These are phyloP conservation scores for Flammula alnicola DNA, from an alignment of 1,284 basidiomycete genomes.

Conservation along the genomic window DNA sequence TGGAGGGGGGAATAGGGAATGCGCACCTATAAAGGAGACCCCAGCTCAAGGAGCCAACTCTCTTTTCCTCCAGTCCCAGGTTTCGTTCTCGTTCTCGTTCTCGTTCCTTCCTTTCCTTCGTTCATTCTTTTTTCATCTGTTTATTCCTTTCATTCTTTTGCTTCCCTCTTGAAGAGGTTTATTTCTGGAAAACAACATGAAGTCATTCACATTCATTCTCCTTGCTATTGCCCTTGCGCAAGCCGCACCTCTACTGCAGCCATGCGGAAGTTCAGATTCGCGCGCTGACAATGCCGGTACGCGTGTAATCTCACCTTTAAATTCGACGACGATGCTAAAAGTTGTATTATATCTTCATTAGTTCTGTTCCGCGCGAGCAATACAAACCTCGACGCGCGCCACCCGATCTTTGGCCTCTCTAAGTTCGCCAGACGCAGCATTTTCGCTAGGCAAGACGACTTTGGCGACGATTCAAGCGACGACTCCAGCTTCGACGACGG, in stretches of 20 bases:
- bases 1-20: too few relatives aligned
- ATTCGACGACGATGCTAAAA: too few relatives aligned
- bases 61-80: conserved; percentile 10
- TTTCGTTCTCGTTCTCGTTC: conserved; percentile 16
- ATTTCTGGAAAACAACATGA: conserved; percentile 17
- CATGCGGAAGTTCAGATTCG: conserved; percentile 11
- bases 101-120: conserved; percentile 13
- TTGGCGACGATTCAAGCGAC: conserved; percentile 1
- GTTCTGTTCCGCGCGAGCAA: conserved; percentile 19
- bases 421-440: conserved; percentile 17
- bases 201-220: conserved; percentile 21
- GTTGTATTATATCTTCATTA: too few relatives aligned
- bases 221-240: conserved; percentile 21
- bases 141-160: conserved; percentile 4
- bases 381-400: conserved; percentile 14
- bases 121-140: conserved; percentile 6
- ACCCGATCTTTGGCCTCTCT: conserved; percentile 3
- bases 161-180: conserved; percentile 28
- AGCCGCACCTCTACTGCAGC: conserved; percentile 24
- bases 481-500: conserved; percentile 15
- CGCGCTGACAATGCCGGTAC: conserved; percentile 11
- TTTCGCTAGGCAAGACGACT: conserved; percentile 20
- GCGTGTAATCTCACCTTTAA: neutral
- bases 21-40: too few relatives aligned
- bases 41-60: too few relatives aligned